phyloP scores from a whole-genome alignment of 805 yeast species.

The Millerozyma acaciae region DNA sequence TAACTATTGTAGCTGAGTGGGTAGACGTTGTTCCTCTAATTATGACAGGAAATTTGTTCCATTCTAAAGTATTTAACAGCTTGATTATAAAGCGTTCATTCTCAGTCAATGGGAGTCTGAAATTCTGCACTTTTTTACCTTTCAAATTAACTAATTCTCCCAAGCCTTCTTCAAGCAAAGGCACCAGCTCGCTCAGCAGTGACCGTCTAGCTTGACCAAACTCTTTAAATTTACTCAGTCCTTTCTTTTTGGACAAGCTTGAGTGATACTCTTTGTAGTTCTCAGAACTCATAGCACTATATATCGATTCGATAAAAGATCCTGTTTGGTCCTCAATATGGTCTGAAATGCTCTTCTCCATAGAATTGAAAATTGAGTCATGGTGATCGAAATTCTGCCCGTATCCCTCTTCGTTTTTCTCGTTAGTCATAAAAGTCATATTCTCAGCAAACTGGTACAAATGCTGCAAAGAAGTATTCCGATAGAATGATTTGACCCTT shows the following conservation, averaged over 20 bases:
- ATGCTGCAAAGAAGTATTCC: constrained; percentile 23
- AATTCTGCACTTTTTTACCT: constrained; percentile 16
- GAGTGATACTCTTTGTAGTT: constrained; percentile 13
- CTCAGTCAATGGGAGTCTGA: constrained; percentile 33
- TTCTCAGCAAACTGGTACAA: constrained; percentile 17
- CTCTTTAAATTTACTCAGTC: constrained; percentile 4
- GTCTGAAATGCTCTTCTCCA: constrained; percentile 15
- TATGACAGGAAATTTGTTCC: constrained; percentile 71
- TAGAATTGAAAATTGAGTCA: constrained; percentile 6
- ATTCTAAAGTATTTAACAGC: constrained; percentile 53
- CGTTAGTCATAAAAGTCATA: background rate
- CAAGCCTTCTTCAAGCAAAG: background rate
- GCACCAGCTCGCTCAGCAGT: constrained; percentile 4
- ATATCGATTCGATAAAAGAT: constrained; percentile 58
- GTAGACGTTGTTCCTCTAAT: constrained; percentile 63
- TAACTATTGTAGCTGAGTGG: constrained; percentile 79
- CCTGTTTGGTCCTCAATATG: constrained; percentile 60
- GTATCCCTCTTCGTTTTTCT: constrained; percentile 1
- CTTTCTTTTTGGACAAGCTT: constrained; percentile 12
- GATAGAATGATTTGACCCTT: constrained; percentile 26
- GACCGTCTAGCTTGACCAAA: background rate
- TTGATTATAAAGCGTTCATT: constrained; percentile 51
- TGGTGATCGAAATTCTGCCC: background rate
- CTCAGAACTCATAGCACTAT: constrained; percentile 48
- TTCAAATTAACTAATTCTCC: constrained; percentile 12